Evolutionary conservation across 768 basidiomycete species (phyloP).

Genomic region (Dendrothele bispora): DNA sequence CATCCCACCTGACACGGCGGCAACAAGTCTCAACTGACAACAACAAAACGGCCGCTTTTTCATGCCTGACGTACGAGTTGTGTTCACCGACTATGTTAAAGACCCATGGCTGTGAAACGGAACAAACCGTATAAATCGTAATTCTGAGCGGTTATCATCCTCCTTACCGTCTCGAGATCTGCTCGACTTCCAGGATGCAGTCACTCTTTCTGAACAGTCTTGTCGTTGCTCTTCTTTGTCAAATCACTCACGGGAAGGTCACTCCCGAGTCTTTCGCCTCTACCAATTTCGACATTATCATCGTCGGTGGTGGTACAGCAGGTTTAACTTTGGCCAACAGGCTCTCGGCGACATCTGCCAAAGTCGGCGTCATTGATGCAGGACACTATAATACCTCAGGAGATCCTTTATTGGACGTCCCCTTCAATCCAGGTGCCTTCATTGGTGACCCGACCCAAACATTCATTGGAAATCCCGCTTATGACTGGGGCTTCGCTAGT

Average conservation of each 20-base stretch:
- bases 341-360: neutral
- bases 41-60: too few species aligned
- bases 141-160: too few species aligned
- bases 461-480: constrained; percentile 13
- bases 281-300: neutral
- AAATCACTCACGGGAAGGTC: neutral
- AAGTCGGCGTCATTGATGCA: neutral
- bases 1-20: too few species aligned
- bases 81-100: too few species aligned
- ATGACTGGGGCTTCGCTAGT: constrained; percentile 15
- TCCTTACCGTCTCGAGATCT: neutral
- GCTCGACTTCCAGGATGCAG: neutral
- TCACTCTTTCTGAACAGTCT: neutral
- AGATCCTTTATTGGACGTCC: too few species aligned
- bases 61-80: too few species aligned
- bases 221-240: neutral
- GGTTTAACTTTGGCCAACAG: constrained; percentile 20
- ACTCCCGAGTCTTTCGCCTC: neutral
- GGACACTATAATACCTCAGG: too few species aligned
- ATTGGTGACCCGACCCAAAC: constrained; percentile 12
- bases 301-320: constrained; percentile 30
- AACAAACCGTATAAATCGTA: too few species aligned
- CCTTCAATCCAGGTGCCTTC: constrained; percentile 1
- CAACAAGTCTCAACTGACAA: too few species aligned
- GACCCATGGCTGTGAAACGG: too few species aligned